Evolutionary conservation across 208 protist genomes (phyloP), one percentile per base, ranked within the genome.

Genomic region (Acanthamoeba castellanii): DNA sequence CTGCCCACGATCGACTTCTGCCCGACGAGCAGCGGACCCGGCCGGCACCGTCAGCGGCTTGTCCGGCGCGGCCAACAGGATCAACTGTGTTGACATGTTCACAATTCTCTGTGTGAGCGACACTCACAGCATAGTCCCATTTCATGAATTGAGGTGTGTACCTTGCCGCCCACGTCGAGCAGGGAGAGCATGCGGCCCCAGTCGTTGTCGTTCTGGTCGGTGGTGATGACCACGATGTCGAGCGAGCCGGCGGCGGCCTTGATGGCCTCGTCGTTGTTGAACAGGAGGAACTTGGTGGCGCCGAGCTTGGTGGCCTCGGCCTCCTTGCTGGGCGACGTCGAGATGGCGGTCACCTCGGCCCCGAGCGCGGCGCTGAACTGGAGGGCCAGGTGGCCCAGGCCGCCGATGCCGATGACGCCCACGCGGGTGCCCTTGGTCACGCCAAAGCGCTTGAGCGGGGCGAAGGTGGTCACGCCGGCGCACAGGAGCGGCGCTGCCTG

Each of bases 381-480:
- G 8, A 96, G 8, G 42, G 30, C 95, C 11, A 95, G 76, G 52
- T 96, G 95, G 16, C 95, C 95, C 25, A 96, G 87, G 32, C 96
- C 96, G 27, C 96, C 96, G 34, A 97, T 96, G 68, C 96, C 95
- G 47, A 96, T 27, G 30, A 97, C 57, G 42, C 92, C 96, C 6
- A 97, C 95, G 32, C 70, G 52, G 6, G 82, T 59, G 55, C 95
- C 96, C 16, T 47, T 47, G 55, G 25, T 52, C 20, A 94, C 94
- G 50, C 70, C 55, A 88, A 61, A 25, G n/a, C 70, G 20, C 32
- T 68, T 78, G 42, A 96, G 91, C 22, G 95, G 93, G 0, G 82
- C 89, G 37, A 90, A 97, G 45, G 95, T 94, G 34, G 96, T 97
- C 27, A 96, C 94, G 45, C 96, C 96, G 57, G 95, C 96, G 57